Evolutionary conservation across 805 yeast genomes (phyloP), one percentile per base, ranked within the genome.

Genomic region (Wickerhamomyces tratensis): DNA sequence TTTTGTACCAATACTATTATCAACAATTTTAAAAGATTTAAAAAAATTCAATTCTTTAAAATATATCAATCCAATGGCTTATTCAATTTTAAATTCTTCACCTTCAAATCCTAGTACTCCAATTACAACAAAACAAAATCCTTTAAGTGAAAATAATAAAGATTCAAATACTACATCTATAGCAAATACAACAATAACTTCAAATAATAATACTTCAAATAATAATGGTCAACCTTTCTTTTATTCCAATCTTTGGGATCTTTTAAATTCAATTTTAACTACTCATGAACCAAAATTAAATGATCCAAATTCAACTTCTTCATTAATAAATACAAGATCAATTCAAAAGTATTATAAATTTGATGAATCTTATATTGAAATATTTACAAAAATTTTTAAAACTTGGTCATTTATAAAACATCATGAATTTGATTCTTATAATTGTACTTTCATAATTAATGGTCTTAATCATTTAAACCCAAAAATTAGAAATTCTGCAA

Each of bases 11-110:
- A 43, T 62, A 5, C 34, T 66, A 5, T 40, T 61, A 13, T 41
- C 59, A 7, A 43, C 54, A 1, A 37, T 62, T 6, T 50, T 64
- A 42, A 65, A 62, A 44, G 52, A 60, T 20, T 37, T 68, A 25
- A 67, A 64, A 43, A 65, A 64, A 41, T 53, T 52, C 13, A 61
- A 61, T 31, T 54, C 61, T 34, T 48, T 48, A 30, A 64, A 61
- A 43, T 48, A 61, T 38, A 38, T 51, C 12, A 64, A 65, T 46
- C 53, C 63, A 6, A n/a, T n/a, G n/a, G n/a, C n/a, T n/a, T n/a
- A n/a, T n/a, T 43, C 52, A 6, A 54, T 53, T 35, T 51, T 57
- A 49, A 43, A 55, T 43, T 15, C 50, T 15, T 51, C 52, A 49
- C 57, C 46, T 36, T 52, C 43, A 11, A 41, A 45, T 14, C 50